Percentiles rank a stretch among this genome's conserved stretches.
Conservation (phyloP, 192 early-diverging fungal genomes). For the Backusella psychrophila region DNA sequence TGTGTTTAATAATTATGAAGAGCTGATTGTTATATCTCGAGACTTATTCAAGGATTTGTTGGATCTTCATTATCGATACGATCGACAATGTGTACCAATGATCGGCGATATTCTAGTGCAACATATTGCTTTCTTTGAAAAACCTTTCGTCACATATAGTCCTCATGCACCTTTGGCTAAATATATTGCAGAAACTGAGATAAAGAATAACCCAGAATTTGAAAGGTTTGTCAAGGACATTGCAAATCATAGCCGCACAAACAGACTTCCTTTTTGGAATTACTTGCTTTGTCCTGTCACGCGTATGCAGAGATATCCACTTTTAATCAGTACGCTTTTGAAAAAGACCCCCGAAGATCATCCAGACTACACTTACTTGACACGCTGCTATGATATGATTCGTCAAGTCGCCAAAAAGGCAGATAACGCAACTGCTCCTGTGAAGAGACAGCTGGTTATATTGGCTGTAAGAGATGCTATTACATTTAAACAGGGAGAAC, state of each 20-base stretch:
- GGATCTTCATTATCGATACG: conserved; percentile 54
- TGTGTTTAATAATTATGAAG: conserved; percentile 69
- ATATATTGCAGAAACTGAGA: conserved; percentile 78
- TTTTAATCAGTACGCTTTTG: conserved; percentile 79
- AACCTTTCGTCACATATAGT: conserved; percentile 78
- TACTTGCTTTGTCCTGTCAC: conserved; percentile 76
- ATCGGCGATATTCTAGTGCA: conserved; percentile 85
- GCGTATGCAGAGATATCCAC: conserved; percentile 83
- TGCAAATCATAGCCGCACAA: conserved; percentile 12
- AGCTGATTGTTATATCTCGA: conserved; percentile 40
- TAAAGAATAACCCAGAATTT: conserved; percentile 60
- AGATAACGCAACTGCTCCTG: not conserved
- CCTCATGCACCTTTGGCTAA: conserved; percentile 80
- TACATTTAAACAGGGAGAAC: conserved; percentile 32
- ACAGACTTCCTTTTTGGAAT: conserved; percentile 28
- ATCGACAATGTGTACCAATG: conserved; percentile 58
- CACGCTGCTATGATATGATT: conserved; percentile 19
- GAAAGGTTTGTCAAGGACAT: conserved; percentile 66
- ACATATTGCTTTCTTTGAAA: conserved; percentile 67
- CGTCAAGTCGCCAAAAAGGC: not conserved
- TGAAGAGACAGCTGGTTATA: conserved; percentile 14
- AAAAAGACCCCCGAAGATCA: conserved; percentile 81
- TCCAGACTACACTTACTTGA: conserved; percentile 71
- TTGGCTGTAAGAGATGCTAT: conserved; percentile 22
- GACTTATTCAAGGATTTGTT: conserved; percentile 58